A percentile compares a stretch with the other conserved stretches of the same genome.
phyloP scores from a whole-genome alignment of 805 yeast species.

The Candida broadrunensis region DNA sequence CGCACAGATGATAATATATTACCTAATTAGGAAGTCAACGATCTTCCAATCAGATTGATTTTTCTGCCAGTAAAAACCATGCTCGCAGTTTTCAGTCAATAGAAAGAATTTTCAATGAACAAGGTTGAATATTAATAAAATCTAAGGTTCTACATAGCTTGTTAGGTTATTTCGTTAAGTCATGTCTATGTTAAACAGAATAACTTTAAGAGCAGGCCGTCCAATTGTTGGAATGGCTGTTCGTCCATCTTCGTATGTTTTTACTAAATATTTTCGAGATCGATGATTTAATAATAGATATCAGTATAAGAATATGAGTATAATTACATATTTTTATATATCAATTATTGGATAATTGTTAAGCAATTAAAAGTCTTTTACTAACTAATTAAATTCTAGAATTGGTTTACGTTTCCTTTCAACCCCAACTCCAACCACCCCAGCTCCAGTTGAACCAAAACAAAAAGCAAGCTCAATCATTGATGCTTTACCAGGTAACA shows the following conservation, averaged over 20 bases:
- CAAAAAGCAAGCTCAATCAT: conserved; percentile 86
- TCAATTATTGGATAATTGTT: not conserved
- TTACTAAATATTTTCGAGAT: not conserved
- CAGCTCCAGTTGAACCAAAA: conserved; percentile 79
- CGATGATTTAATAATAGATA: no score
- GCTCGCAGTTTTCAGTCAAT: not conserved
- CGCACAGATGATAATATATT: conserved; percentile 1
- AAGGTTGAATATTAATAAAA: no score
- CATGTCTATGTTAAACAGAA: conserved; percentile 43
- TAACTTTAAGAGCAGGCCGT: conserved; percentile 42
- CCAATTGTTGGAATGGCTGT: conserved; percentile 38
- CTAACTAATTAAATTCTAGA: conserved; percentile 31
- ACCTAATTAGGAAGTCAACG: conserved; percentile 28
- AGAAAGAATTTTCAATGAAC: not conserved
- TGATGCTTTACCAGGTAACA: conserved; percentile 91
- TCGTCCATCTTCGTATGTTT: conserved; percentile 44
- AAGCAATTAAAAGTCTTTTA: conserved; percentile 14
- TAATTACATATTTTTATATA: not conserved
- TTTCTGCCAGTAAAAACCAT: conserved; percentile 7
- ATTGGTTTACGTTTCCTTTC: conserved; percentile 66
- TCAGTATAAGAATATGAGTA: no score
- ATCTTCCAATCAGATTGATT: conserved; percentile 29
- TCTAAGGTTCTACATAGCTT: not conserved
- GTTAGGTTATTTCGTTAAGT: not conserved
- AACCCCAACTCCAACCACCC: conserved; percentile 63